These are phyloP conservation scores for Hibiscus trionum DNA, from an alignment of 345 rosid genomes.

Conservation along the genomic window DNA sequence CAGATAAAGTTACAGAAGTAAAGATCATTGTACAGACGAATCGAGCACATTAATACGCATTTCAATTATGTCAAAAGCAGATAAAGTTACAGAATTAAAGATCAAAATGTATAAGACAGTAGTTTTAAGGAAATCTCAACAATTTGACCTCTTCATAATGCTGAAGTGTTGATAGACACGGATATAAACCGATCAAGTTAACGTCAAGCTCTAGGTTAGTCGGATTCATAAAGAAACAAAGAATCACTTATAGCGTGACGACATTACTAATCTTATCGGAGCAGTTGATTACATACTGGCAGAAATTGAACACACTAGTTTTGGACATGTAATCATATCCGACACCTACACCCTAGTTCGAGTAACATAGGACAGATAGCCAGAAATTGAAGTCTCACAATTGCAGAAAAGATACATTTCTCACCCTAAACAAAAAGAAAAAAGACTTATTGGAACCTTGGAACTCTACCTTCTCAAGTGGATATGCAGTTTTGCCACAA, in stretches of 20 bases:
- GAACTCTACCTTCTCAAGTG: conserved; percentile 76
- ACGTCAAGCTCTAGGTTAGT: neutral
- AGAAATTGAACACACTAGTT: neutral
- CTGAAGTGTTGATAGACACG: neutral
- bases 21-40: neutral
- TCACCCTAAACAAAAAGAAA: neutral
- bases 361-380: neutral
- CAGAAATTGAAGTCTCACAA: neutral
- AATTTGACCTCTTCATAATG: neutral
- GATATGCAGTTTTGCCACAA: conserved; percentile 95
- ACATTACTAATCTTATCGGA: neutral
- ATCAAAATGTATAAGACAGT: neutral
- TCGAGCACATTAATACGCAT: neutral
- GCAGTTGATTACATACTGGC: neutral
- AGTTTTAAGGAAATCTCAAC: neutral
- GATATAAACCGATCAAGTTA: neutral
- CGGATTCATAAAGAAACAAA: neutral
- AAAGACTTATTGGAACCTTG: conserved; percentile 2
- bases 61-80: neutral
- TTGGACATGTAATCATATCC: neutral
- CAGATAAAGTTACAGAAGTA: too few relatives aligned
- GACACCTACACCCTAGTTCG: neutral
- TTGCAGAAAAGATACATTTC: neutral
- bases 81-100: neutral
- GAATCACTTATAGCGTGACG: neutral